Conservation (phyloP, 805 yeast species). For the Tetrapisispora iriomotensis region DNA sequence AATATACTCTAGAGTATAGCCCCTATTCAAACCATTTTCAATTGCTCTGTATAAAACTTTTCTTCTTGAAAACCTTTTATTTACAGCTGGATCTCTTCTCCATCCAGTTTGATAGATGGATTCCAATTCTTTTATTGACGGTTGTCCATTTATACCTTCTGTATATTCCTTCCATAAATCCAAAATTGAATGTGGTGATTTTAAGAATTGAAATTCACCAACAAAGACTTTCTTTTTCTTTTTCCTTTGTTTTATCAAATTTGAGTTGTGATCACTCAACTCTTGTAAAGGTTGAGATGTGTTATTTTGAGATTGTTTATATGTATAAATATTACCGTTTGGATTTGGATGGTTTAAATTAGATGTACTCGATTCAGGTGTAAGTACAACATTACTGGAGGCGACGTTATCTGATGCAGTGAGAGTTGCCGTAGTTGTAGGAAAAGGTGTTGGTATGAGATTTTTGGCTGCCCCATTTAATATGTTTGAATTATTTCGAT, state of each 20-base stretch:
- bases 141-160: constrained; percentile 42
- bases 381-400: no score
- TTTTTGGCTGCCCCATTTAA: no score
- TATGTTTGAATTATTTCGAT: neutral
- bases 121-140: constrained; percentile 42
- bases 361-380: no score
- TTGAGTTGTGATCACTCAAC: neutral
- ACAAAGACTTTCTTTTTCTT: constrained; percentile 23
- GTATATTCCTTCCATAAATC: constrained; percentile 52
- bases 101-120: constrained; percentile 41
- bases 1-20: constrained; percentile 35
- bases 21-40: constrained; percentile 38
- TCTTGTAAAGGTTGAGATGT: neutral
- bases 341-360: no score
- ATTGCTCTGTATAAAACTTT: constrained; percentile 47
- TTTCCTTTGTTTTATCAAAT: neutral
- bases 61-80: constrained; percentile 43
- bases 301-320: neutral
- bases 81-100: constrained; percentile 46
- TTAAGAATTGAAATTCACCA: constrained; percentile 31
- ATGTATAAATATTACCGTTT: neutral
- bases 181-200: constrained; percentile 37
- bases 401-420: no score
- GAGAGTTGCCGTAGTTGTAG: no score
- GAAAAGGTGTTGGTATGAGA: no score